Percentiles rank a stretch among this genome's conserved stretches.
Conservation (phyloP, 805 yeast genomes). For the Teunomyces stri region DNA sequence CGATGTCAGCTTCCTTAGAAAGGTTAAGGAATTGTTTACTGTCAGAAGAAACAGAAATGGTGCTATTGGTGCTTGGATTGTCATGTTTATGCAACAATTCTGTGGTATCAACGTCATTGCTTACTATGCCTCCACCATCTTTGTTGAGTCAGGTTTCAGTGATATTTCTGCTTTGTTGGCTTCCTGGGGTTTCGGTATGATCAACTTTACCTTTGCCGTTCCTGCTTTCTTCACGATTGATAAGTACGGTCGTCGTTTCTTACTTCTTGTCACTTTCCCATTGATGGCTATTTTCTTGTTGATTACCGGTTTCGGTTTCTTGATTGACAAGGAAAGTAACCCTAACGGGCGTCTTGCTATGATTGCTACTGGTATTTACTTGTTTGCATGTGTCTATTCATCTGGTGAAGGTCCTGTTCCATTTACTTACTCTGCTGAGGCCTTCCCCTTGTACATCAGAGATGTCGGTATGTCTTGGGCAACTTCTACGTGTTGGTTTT, state of each 20-base stretch:
- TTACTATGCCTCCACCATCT: constrained; percentile 77
- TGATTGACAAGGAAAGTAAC: constrained; percentile 48
- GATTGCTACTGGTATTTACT: constrained; percentile 69
- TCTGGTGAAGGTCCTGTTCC: constrained; percentile 91
- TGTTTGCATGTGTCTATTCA: constrained; percentile 71
- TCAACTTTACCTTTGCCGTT: constrained; percentile 75
- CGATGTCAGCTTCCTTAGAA: constrained; percentile 42
- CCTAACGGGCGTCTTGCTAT: constrained; percentile 59
- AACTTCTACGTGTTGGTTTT: constrained; percentile 72
- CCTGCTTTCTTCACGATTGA: constrained; percentile 84
- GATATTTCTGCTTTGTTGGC: constrained; percentile 67
- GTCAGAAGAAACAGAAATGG: constrained; percentile 84
- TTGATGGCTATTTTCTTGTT: constrained; percentile 57
- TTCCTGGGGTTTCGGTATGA: constrained; percentile 82
- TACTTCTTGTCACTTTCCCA: constrained; percentile 60
- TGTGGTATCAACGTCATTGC: constrained; percentile 90
- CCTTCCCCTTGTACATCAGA: constrained; percentile 74
- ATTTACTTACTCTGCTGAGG: constrained; percentile 84
- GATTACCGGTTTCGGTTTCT: constrained; percentile 69
- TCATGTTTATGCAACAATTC: constrained; percentile 88
- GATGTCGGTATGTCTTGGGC: constrained; percentile 81
- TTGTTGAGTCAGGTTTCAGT: constrained; percentile 62
- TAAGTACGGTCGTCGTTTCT: constrained; percentile 66
- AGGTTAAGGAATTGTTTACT: constrained; percentile 58
- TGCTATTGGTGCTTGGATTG: constrained; percentile 73